These are phyloP conservation scores for Comarum palustre DNA, from an alignment of 306 rosid species.

Conservation along the genomic window DNA sequence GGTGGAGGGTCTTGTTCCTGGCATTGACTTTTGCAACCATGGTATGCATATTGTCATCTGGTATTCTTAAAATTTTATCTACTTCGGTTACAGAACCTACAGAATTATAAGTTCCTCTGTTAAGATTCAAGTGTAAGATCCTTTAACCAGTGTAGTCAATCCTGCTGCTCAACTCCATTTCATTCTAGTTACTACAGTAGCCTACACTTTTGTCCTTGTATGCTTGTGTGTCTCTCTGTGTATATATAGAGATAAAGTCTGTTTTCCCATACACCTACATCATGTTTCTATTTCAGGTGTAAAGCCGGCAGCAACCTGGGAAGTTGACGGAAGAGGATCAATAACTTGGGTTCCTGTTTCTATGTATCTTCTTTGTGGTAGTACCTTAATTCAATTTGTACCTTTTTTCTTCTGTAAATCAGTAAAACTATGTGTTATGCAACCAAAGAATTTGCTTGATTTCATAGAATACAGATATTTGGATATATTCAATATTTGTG, in stretches of 20 bases:
- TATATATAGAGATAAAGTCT: no score
- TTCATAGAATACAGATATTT: no score
- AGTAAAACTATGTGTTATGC: not conserved
- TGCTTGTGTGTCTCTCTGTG: no score
- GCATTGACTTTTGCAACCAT: slow-evolving; percentile 93
- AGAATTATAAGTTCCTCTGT: no score
- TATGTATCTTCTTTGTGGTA: slow-evolving; percentile 94
- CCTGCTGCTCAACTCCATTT: no score
- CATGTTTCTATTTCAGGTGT: slow-evolving; percentile 51
- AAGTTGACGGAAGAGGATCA: slow-evolving; percentile 78
- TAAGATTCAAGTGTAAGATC: no score
- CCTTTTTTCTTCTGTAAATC: not conserved
- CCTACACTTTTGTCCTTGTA: no score
- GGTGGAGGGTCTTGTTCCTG: slow-evolving; percentile 99
- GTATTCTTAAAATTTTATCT: no score
- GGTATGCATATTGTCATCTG: slow-evolving; percentile 44
- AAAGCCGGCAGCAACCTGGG: slow-evolving; percentile 89
- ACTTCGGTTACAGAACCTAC: no score
- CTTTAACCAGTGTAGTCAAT: no score
- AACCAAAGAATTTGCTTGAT: not conserved
- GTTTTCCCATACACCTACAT: not conserved
- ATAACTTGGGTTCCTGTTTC: slow-evolving; percentile 65
- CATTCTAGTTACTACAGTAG: no score
- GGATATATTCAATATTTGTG: not conserved
- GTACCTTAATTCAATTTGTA: not conserved